phyloP scores from a whole-genome alignment of 2,329 filamentous ascomycete genomes.

The Aspergillus aculeatinus region DNA sequence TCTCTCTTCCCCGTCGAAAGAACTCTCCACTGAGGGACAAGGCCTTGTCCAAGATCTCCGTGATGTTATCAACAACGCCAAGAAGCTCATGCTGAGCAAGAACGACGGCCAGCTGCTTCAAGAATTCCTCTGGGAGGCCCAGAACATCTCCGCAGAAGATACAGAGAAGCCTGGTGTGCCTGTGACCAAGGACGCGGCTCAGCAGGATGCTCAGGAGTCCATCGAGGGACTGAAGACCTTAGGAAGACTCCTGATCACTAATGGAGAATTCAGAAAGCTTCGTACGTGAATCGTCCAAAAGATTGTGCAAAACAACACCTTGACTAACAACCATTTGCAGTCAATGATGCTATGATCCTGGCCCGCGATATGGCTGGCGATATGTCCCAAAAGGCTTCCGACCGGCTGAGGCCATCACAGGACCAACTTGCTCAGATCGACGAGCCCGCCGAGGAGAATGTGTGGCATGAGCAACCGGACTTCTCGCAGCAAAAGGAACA shows the following conservation, averaged over 20 bases:
- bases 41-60: conserved; percentile 74
- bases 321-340: conserved; percentile 37
- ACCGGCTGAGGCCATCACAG: conserved; percentile 71
- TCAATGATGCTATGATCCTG: conserved; percentile 77
- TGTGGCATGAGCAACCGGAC: conserved; percentile 86
- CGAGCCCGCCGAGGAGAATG: conserved; percentile 81
- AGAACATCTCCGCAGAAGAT: conserved; percentile 66
- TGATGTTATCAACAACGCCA: conserved; percentile 78
- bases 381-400: conserved; percentile 75
- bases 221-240: conserved; percentile 83
- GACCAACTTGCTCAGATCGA: conserved; percentile 78
- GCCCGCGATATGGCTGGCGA: conserved; percentile 90
- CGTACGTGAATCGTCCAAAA: conserved; percentile 52
- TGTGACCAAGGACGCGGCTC: conserved; percentile 71
- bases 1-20: conserved; percentile 67
- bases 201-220: conserved; percentile 80
- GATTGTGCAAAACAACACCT: not conserved
- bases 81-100: conserved; percentile 83
- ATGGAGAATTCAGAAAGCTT: conserved; percentile 93
- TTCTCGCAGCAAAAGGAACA: conserved; percentile 67
- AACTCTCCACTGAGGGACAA: conserved; percentile 80
- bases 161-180: conserved; percentile 64
- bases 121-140: conserved; percentile 94
- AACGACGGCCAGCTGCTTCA: conserved; percentile 93
- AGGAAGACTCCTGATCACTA: conserved; percentile 86